Percentiles rank a stretch among this genome's conserved stretches.
These are phyloP conservation scores for Scheffersomyces amazonensis DNA, from an alignment of 805 yeast genomes.

Conservation along the genomic window DNA sequence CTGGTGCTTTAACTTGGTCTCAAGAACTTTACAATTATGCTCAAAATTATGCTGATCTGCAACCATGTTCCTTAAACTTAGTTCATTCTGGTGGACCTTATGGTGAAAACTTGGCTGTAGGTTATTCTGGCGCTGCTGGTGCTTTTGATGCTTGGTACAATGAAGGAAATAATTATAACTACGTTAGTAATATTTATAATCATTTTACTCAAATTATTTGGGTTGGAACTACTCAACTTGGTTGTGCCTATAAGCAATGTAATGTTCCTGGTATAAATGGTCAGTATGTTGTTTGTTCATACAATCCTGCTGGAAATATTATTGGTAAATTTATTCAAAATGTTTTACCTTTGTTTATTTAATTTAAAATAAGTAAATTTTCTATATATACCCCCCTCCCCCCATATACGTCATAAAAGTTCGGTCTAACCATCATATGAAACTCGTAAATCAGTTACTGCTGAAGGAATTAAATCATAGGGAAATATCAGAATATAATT, in stretches of 20 bases:
- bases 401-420: no score
- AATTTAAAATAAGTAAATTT: not conserved
- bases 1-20: slow-evolving; percentile 55
- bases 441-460: not conserved
- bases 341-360: slow-evolving; percentile 7
- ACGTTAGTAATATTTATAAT: slow-evolving; percentile 30
- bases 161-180: slow-evolving; percentile 31
- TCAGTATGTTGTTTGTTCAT: slow-evolving; percentile 70
- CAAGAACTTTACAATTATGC: slow-evolving; percentile 52
- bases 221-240: slow-evolving; percentile 55
- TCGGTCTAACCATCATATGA: not conserved
- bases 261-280: slow-evolving; percentile 39
- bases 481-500: not conserved
- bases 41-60: slow-evolving; percentile 38
- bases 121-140: slow-evolving; percentile 25
- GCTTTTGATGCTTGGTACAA: slow-evolving; percentile 41
- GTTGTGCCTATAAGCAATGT: slow-evolving; percentile 72
- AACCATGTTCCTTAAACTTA: slow-evolving; percentile 45
- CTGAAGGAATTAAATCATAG: not conserved
- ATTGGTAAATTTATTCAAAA: slow-evolving; percentile 36
- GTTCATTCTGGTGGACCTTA: slow-evolving; percentile 36
- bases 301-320: slow-evolving; percentile 71
- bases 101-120: slow-evolving; percentile 42
- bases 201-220: slow-evolving; percentile 81
- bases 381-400: not conserved